Evolutionary conservation across 1,284 basidiomycete genomes (phyloP).

Genomic region (Veloporphyrellus conicus): DNA sequence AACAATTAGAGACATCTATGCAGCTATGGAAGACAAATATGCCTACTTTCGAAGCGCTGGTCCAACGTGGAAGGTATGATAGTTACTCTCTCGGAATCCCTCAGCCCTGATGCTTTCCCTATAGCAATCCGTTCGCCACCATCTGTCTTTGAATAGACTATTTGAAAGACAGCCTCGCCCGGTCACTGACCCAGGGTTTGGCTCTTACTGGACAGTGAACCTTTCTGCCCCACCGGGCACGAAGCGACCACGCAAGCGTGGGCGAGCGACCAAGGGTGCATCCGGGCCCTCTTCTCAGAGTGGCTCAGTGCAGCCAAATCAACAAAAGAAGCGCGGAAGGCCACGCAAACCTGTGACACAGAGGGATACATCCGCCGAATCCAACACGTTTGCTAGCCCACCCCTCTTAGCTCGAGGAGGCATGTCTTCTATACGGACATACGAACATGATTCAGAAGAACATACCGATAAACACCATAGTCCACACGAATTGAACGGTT

Average conservation of each 20-base stretch:
- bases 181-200: conserved; percentile 75
- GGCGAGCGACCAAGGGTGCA: conserved; percentile 52
- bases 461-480: conserved; percentile 34
- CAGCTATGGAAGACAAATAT: conserved; percentile 78
- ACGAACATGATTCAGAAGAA: conserved; percentile 22
- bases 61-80: conserved; percentile 70
- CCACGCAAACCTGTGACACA: conserved; percentile 39
- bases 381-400: conserved; percentile 8
- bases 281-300: conserved; percentile 24
- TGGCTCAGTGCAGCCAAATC: conserved; percentile 17
- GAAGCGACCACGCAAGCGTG: conserved; percentile 74
- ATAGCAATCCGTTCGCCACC: conserved; percentile 82
- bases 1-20: conserved; percentile 77
- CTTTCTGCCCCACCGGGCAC: conserved; percentile 73
- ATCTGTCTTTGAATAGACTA: conserved; percentile 71
- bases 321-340: conserved; percentile 44
- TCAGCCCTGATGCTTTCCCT: conserved; percentile 3
- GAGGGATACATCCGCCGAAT: conserved; percentile 4
- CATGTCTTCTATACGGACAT: conserved; percentile 18
- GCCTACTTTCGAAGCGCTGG: conserved; percentile 73
- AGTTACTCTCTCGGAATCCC: neutral
- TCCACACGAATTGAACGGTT: conserved; percentile 31
- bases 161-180: conserved; percentile 76
- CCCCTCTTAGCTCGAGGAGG: conserved; percentile 5
- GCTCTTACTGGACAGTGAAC: conserved; percentile 82